Conservation (phyloP, 2,329 filamentous ascomycete species). For the Ceratocystis harringtonii region DNA sequence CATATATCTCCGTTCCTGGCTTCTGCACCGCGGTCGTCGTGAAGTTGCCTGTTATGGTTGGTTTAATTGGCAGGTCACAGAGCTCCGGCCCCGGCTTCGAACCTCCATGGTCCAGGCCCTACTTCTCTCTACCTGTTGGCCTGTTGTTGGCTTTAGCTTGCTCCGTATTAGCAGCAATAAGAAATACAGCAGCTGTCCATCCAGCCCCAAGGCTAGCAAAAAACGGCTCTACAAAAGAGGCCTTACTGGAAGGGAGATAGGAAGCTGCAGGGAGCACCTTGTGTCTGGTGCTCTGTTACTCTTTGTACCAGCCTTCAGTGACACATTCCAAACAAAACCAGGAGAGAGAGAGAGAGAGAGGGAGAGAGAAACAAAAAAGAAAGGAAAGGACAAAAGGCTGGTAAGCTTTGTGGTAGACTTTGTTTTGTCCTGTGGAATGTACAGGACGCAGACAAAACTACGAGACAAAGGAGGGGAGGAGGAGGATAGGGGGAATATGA, state of each 20-base stretch:
- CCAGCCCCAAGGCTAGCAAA: not conserved
- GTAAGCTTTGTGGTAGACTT: not conserved
- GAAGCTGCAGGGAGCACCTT: not conserved
- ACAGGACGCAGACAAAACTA: not conserved
- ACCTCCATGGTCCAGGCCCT: not conserved
- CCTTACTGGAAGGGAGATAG: not conserved
- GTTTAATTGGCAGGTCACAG: not conserved
- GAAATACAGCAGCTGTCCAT: not conserved
- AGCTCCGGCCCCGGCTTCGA: too few relatives aligned
- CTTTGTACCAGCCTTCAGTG: not conserved
- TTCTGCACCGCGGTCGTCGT: not conserved
- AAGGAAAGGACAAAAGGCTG: not conserved
- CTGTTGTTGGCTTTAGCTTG: not conserved
- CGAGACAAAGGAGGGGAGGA: not conserved
- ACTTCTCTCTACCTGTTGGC: not conserved
- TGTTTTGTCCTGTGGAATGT: not conserved
- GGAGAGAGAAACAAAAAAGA: too few relatives aligned
- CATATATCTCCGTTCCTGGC: not conserved
- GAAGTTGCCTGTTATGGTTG: not conserved
- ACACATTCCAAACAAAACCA: not conserved
- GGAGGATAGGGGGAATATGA: not conserved
- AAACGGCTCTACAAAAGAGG: not conserved
- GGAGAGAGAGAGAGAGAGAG: too few relatives aligned
- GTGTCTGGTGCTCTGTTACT: not conserved
- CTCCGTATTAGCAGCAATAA: not conserved